Evolutionary conservation across 2,329 filamentous ascomycete genomes (phyloP).

Genomic region (Pseudopyricularia javanii): DNA sequence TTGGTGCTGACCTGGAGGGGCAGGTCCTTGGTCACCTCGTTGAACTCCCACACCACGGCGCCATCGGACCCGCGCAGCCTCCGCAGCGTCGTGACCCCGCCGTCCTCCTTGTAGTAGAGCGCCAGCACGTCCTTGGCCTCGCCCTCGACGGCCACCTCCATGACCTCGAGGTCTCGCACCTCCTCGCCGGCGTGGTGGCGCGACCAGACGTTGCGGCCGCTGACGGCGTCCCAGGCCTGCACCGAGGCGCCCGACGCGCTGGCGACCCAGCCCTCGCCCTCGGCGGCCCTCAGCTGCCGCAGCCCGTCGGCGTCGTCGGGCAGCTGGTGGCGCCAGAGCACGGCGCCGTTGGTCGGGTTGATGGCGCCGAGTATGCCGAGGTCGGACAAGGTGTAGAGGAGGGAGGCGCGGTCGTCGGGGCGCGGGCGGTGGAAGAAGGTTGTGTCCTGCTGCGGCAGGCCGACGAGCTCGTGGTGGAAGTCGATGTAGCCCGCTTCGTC

Average conservation of each 20-base stretch:
- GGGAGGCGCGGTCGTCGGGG: conserved; percentile 68
- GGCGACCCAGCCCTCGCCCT: conserved; percentile 66
- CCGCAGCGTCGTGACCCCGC: conserved; percentile 44
- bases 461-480: conserved; percentile 84
- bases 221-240: conserved; percentile 71
- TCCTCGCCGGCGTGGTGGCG: conserved; percentile 40
- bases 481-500: conserved; percentile 90
- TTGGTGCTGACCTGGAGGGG: conserved; percentile 67
- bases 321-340: conserved; percentile 79
- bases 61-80: conserved; percentile 65
- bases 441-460: conserved; percentile 65
- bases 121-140: conserved; percentile 58
- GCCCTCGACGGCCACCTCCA: conserved; percentile 52
- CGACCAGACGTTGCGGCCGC: conserved; percentile 70
- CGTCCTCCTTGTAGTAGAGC: conserved; percentile 46
- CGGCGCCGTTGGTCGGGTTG: conserved; percentile 70
- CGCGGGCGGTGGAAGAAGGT: conserved; percentile 93
- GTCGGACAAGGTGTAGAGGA: conserved; percentile 76
- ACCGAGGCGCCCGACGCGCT: conserved; percentile 60
- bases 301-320: conserved; percentile 28
- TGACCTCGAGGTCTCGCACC: conserved; percentile 62
- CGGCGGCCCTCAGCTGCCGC: conserved; percentile 57
- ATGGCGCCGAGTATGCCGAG: conserved; percentile 74
- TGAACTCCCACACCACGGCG: conserved; percentile 65
- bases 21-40: conserved; percentile 50